Evolutionary conservation across 805 yeast genomes (phyloP), one percentile per base, ranked within the genome.

Genomic region (Pichia deserticola): DNA sequence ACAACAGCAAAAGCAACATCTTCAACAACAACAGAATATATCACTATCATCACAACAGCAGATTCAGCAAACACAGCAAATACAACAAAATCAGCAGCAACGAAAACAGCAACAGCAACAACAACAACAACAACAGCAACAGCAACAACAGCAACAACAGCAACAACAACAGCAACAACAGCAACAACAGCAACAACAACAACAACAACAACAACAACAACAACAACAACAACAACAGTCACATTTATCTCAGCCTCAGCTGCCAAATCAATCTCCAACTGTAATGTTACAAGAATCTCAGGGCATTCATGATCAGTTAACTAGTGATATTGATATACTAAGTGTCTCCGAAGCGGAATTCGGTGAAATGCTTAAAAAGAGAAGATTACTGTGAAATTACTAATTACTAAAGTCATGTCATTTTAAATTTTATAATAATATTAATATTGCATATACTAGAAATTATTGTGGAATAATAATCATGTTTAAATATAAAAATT

Each of bases 301-400:
- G 3, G 20, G 20, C 20, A 12, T 7, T 34, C 34, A 25, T 25
- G 45, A 15, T 13, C 12, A 28, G 10, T n/a, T 8, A 10, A 13
- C 43, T 4, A 40, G 10, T 5, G 49, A 42, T n/a, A 42, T 50
- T 33, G 42, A 45, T 34, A 4, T 45, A 13, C 15, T 46, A 4
- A 39, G 30, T 8, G 49, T 15, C 28, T 25, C n/a, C 8, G 53
- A 52, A 6, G 7, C 49, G 1, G 56, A 54, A n/a, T 52, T 36
- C 48, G 57, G 52, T 20, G 52, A 48, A 39, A 46, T 49, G 33
- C 43, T 50, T 7, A 56, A 56, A 41, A 50, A 54, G 36, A 52
- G 48, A 34, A 52, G 49, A 30, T 40, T 47, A n/a, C 25, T 51
- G 34, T 53, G 47, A 48, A 20, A 15, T 39, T 32, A 40, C 20